Evolutionary conservation across 345 rosid genomes (phyloP).

Genomic region (Dovyalis caffra): DNA sequence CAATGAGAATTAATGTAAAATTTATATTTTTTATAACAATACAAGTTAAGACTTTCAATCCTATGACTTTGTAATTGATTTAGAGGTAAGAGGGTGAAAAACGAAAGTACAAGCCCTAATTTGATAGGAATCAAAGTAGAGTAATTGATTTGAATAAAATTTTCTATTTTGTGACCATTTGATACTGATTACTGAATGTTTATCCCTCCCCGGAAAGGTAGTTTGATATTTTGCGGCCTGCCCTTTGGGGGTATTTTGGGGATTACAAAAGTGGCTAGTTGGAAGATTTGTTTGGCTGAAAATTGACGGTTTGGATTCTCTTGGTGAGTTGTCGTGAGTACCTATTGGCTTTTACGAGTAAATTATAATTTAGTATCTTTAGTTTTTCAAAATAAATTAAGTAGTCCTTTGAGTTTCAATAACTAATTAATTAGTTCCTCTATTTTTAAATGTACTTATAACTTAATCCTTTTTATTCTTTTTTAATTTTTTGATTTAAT

Average conservation of each 20-base stretch:
- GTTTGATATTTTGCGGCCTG: background rate
- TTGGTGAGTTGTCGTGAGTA: background rate
- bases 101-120: background rate
- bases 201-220: background rate
- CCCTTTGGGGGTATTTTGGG: background rate
- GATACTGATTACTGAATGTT: background rate
- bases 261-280: background rate
- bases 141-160: background rate
- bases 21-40: too few relatives aligned
- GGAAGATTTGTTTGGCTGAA: background rate
- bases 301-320: background rate
- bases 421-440: too few relatives aligned
- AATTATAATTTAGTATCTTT: too few relatives aligned
- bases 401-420: too few relatives aligned
- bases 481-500: too few relatives aligned
- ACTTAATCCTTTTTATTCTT: too few relatives aligned
- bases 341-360: too few relatives aligned
- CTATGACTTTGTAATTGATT: too few relatives aligned
- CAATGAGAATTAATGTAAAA: too few relatives aligned
- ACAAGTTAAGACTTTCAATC: too few relatives aligned
- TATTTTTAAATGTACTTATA: too few relatives aligned
- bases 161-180: background rate
- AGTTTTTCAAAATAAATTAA: too few relatives aligned
- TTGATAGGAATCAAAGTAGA: background rate
- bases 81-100: background rate